These are phyloP conservation scores for Tulasnella sp. DNA, from an alignment of 768 basidiomycete species.

Conservation along the genomic window DNA sequence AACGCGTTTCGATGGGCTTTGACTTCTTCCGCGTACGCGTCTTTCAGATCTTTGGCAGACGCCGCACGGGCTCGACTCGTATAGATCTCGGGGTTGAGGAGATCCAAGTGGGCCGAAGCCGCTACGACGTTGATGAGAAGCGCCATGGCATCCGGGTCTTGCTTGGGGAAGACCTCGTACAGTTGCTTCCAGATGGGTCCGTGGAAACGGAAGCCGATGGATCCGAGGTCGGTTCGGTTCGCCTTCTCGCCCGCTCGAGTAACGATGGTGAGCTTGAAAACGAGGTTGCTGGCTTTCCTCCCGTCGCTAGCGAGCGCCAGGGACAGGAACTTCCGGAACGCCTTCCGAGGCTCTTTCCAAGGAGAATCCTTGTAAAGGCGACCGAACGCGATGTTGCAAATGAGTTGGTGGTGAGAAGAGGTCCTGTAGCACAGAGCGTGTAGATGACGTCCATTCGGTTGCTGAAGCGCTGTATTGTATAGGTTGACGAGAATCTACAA, in stretches of 20 bases:
- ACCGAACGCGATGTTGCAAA: conserved; percentile 32
- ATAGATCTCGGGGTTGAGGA: conserved; percentile 44
- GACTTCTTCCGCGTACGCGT: conserved; percentile 19
- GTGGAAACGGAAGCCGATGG: conserved; percentile 27
- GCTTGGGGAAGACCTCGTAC: conserved; percentile 44
- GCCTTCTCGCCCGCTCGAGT: conserved; percentile 8
- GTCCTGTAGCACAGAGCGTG: not conserved
- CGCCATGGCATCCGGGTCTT: conserved; percentile 47
- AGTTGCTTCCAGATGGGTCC: conserved; percentile 57
- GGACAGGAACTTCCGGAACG: conserved; percentile 30
- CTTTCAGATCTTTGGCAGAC: conserved; percentile 9
- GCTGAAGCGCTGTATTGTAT: not conserved
- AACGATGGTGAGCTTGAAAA: conserved; percentile 10
- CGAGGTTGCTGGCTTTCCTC: conserved; percentile 19
- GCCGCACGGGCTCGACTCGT: conserved; percentile 8
- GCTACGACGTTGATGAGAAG: conserved; percentile 48
- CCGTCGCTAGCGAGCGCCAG: conserved; percentile 27
- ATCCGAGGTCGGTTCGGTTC: not conserved
- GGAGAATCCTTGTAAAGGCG: conserved; percentile 27
- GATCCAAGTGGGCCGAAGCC: conserved; percentile 54
- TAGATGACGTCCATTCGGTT: not conserved
- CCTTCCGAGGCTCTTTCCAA: conserved; percentile 34
- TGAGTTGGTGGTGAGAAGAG: not conserved
- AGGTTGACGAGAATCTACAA: conserved; percentile 3
- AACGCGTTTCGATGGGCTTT: conserved; percentile 53